These are phyloP conservation scores for Elsinoe australis DNA, from an alignment of 2,329 filamentous ascomycete species.

Conservation along the genomic window DNA sequence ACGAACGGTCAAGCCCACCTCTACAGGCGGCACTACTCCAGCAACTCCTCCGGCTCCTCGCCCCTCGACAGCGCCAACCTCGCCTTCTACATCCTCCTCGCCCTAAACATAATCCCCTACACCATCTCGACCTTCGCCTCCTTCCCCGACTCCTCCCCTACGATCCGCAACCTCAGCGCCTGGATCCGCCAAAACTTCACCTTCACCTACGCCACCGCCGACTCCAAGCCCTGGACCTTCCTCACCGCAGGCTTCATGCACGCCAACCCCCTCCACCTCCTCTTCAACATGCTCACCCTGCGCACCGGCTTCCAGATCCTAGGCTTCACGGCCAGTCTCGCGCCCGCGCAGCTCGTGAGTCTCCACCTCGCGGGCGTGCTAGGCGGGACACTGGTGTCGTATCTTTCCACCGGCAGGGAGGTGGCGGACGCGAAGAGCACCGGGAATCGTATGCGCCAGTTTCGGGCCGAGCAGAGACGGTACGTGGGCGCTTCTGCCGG, in stretches of 20 bases:
- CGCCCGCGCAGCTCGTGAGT: neutral
- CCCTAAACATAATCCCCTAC: conserved; percentile 13
- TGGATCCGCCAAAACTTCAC: conserved; percentile 13
- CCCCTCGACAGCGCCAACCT: neutral
- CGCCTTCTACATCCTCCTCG: conserved; percentile 7
- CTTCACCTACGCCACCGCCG: conserved; percentile 1
- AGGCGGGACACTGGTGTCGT: conserved; percentile 3
- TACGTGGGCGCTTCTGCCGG: conserved; percentile 14
- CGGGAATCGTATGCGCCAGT: neutral
- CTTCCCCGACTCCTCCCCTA: neutral
- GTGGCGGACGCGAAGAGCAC: neutral
- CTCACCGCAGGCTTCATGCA: conserved; percentile 15
- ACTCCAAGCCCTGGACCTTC: conserved; percentile 7
- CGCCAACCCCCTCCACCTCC: conserved; percentile 8
- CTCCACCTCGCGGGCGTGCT: conserved; percentile 6
- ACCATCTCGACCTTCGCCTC: neutral
- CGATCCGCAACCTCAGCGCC: neutral
- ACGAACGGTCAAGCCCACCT: neutral
- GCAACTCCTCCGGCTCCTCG: neutral
- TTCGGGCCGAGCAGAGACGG: conserved; percentile 5
- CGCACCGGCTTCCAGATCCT: conserved; percentile 9
- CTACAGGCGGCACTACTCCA: neutral
- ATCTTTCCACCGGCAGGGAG: neutral
- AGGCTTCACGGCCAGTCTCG: neutral
- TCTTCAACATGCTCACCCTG: conserved; percentile 16